These are phyloP conservation scores for Botrytis pseudocinerea DNA, from an alignment of 2,329 filamentous ascomycete genomes.

Conservation along the genomic window DNA sequence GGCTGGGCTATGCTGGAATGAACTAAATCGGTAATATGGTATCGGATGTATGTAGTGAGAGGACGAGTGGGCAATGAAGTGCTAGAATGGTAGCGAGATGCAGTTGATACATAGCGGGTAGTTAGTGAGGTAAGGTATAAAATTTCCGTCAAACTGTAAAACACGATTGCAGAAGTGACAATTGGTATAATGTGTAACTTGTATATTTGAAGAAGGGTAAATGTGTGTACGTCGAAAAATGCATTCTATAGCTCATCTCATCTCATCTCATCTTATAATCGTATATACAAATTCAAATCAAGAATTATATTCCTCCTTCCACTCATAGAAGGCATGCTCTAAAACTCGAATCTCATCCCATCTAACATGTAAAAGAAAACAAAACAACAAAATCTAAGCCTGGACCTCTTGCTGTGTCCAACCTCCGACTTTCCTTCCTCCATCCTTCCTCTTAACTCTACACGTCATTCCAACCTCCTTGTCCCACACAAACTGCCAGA, in stretches of 20 bases:
- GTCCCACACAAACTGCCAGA: slow-evolving; percentile 95
- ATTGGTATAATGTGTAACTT: not conserved
- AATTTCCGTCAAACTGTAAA: not conserved
- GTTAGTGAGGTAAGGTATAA: not conserved
- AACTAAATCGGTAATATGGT: not conserved
- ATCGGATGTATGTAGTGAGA: not conserved
- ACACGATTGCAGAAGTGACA: not conserved
- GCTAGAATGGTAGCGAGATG: not conserved
- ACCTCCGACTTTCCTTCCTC: slow-evolving; percentile 61
- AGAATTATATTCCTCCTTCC: not conserved
- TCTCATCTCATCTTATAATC: slow-evolving; percentile 1
- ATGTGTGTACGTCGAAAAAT: not conserved
- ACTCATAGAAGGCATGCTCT: not conserved
- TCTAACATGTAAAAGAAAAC: not conserved
- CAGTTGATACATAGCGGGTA: not conserved
- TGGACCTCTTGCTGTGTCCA: slow-evolving; percentile 73
- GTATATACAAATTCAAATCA: slow-evolving; percentile 9
- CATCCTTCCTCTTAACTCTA: slow-evolving; percentile 87
- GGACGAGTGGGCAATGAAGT: not conserved
- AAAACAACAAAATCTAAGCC: slow-evolving; percentile 42
- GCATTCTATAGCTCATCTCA: slow-evolving; percentile 5
- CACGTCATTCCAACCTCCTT: slow-evolving; percentile 86
- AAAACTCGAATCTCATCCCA: not conserved
- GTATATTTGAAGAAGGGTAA: not conserved
- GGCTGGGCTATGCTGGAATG: not conserved